Evolutionary conservation across 768 basidiomycete species (phyloP).

Genomic region (Tricholoma matsutake): DNA sequence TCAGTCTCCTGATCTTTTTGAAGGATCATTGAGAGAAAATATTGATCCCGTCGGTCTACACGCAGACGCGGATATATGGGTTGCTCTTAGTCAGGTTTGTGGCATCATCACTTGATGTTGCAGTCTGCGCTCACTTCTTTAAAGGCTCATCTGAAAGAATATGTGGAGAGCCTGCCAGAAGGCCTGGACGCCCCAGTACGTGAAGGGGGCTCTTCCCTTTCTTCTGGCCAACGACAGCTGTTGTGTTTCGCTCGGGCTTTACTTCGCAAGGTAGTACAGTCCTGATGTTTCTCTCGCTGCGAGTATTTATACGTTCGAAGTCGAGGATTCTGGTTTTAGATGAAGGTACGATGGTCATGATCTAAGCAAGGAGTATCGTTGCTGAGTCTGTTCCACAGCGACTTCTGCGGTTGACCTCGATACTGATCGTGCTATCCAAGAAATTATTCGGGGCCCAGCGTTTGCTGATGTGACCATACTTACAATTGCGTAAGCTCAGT

Average conservation of each 20-base stretch:
- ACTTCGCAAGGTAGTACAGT: slow-evolving; percentile 56
- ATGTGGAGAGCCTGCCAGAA: slow-evolving; percentile 60
- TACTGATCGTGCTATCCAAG: slow-evolving; percentile 86
- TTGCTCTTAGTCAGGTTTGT: slow-evolving; percentile 65
- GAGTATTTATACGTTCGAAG: slow-evolving; percentile 27
- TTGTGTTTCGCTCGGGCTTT: slow-evolving; percentile 87
- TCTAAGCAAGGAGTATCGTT: not conserved
- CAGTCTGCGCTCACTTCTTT: not conserved
- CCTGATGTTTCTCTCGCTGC: not conserved
- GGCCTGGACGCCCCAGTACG: slow-evolving; percentile 70
- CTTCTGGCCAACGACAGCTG: slow-evolving; percentile 83
- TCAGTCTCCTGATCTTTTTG: slow-evolving; percentile 69
- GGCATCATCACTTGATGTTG: not conserved
- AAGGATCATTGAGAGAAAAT: slow-evolving; percentile 78
- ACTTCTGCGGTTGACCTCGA: slow-evolving; percentile 90
- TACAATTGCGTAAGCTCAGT: slow-evolving; percentile 70
- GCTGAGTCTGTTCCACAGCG: slow-evolving; percentile 38
- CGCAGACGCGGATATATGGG: slow-evolving; percentile 84
- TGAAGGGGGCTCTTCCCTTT: slow-evolving; percentile 81
- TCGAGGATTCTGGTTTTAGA: slow-evolving; percentile 91
- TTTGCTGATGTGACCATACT: slow-evolving; percentile 80
- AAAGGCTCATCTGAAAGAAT: slow-evolving; percentile 66
- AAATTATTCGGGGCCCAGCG: slow-evolving; percentile 76
- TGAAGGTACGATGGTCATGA: slow-evolving; percentile 56
- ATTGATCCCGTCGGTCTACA: slow-evolving; percentile 81